phyloP scores from a whole-genome alignment of 228 moss, liverwort and hornwort genomes.

The Sphagnum fallax region DNA sequence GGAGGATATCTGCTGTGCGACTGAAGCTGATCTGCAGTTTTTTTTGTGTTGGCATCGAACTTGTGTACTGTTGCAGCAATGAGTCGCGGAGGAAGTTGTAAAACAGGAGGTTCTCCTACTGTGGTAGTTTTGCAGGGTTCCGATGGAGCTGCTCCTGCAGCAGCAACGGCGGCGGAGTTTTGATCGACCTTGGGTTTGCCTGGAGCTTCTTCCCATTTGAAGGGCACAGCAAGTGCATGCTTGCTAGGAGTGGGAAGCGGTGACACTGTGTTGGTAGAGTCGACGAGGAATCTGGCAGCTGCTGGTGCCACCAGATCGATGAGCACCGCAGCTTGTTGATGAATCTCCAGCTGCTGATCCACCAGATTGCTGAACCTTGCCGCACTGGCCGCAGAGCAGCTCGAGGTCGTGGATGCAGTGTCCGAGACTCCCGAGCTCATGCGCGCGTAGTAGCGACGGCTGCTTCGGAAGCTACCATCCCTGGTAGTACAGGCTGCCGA shows the following conservation, averaged over 20 bases:
- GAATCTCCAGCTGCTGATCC: slow-evolving; percentile 38
- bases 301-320: slow-evolving; percentile 56
- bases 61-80: slow-evolving; percentile 13
- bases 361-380: slow-evolving; percentile 28
- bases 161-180: no score
- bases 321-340: slow-evolving; percentile 1
- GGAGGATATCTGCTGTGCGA: slow-evolving; percentile 11
- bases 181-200: slow-evolving; percentile 41
- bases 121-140: neutral
- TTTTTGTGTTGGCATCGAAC: no score
- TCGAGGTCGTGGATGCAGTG: slow-evolving; percentile 2
- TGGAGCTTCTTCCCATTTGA: slow-evolving; percentile 50
- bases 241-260: slow-evolving; percentile 27
- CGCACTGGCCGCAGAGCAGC: slow-evolving; percentile 18
- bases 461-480: slow-evolving; percentile 39
- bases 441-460: slow-evolving; percentile 42
- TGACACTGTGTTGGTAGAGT: slow-evolving; percentile 18
- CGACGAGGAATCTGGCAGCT: slow-evolving; percentile 52
- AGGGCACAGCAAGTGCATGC: slow-evolving; percentile 16
- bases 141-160: no score
- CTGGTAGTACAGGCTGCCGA: neutral
- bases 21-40: no score
- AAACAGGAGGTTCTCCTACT: slow-evolving; percentile 10
- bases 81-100: slow-evolving; percentile 45
- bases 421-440: slow-evolving; percentile 6